Conservation (phyloP, 1,139 yeast species). For the Pneumocystis murina region DNA sequence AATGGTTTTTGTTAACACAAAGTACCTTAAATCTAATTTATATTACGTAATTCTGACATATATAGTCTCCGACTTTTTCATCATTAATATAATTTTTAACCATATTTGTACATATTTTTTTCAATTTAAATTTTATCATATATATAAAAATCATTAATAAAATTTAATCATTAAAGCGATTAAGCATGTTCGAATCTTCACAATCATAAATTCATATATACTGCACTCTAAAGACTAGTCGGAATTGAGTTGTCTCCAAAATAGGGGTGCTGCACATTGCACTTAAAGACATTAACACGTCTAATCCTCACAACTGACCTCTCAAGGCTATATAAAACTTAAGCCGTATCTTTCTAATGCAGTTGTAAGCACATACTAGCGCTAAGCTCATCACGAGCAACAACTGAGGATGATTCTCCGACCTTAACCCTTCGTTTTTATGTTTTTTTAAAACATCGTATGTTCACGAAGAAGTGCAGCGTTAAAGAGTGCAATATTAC, state of each 20-base stretch:
- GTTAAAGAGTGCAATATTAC: background rate
- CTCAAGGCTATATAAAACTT: background rate
- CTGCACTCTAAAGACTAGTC: background rate
- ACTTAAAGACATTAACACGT: background rate
- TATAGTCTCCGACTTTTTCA: background rate
- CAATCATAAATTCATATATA: background rate
- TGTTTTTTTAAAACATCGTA: background rate
- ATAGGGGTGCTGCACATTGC: background rate
- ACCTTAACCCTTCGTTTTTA: background rate
- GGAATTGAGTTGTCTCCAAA: background rate
- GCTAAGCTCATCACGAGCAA: background rate
- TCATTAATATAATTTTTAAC: background rate
- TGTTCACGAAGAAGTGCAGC: conserved; percentile 1
- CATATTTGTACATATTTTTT: background rate
- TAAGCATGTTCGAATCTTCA: background rate
- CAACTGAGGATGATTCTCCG: background rate
- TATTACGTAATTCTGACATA: background rate
- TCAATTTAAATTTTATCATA: background rate
- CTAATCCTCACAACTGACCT: conserved; percentile 1
- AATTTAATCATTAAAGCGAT: background rate
- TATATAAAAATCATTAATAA: background rate
- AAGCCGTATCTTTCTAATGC: background rate
- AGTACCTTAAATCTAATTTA: background rate
- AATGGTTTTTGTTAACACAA: conserved; percentile 75
- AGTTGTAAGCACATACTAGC: background rate